Conservation (phyloP, 495 filamentous ascomycete species). For the Neurospora intermedia region DNA sequence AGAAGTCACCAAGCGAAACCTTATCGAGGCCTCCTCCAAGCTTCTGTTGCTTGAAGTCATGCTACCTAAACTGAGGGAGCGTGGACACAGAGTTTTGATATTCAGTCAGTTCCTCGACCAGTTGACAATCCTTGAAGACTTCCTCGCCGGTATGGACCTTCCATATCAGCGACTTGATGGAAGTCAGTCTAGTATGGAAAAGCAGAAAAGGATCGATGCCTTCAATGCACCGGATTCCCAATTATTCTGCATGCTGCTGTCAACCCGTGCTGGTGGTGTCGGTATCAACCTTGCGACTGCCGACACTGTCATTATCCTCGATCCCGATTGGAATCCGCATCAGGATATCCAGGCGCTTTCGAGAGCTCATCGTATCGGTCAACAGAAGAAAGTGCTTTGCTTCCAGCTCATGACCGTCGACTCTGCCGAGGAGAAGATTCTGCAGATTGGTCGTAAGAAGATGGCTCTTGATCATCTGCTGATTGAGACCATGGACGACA, state of each 20-base stretch:
- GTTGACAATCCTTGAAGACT: constrained; percentile 85
- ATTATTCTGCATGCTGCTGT: constrained; percentile 82
- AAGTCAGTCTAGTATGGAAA: constrained; percentile 63
- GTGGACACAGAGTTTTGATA: constrained; percentile 87
- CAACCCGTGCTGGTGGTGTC: constrained; percentile 88
- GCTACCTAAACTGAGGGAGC: constrained; percentile 77
- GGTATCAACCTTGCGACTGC: constrained; percentile 97
- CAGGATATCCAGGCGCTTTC: constrained; percentile 95
- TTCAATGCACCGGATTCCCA: constrained; percentile 80
- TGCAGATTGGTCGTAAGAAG: constrained; percentile 93
- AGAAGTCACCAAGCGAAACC: constrained; percentile 54
- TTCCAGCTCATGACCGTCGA: constrained; percentile 87
- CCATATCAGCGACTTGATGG: constrained; percentile 77
- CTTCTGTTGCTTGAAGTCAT: constrained; percentile 77
- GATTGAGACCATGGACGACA: constrained; percentile 72
- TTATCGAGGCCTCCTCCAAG: constrained; percentile 88
- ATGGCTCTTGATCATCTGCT: constrained; percentile 87
- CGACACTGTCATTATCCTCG: constrained; percentile 96
- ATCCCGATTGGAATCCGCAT: constrained; percentile 97
- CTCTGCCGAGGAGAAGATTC: constrained; percentile 87
- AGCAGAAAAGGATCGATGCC: constrained; percentile 85
- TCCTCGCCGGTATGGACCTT: constrained; percentile 61
- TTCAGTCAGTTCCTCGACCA: constrained; percentile 94
- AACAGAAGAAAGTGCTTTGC: constrained; percentile 88
- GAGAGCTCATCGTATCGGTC: constrained; percentile 89